Percentiles rank a stretch among this genome's conserved stretches.
Conservation (phyloP, 805 yeast species). For the Starmerella bombi region DNA sequence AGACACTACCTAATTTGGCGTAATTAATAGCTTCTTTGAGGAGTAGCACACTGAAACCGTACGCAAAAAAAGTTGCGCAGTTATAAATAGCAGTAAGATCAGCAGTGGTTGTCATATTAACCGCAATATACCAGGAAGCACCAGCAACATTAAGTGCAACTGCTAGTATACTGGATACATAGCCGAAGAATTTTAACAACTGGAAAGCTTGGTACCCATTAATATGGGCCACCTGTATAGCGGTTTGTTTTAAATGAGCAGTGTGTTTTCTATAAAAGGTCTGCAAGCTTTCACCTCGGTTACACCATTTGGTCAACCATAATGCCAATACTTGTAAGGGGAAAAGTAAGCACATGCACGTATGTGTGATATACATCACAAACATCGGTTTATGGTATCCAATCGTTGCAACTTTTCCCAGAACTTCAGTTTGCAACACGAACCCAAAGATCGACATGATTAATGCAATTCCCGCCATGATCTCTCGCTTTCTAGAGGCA, state of each 20-base stretch:
- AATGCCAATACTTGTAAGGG: constrained; percentile 48
- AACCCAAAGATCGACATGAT: constrained; percentile 43
- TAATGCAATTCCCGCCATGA: constrained; percentile 37
- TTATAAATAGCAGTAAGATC: constrained; percentile 86
- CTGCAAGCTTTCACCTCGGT: constrained; percentile 6
- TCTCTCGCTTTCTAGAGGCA: constrained; percentile 26
- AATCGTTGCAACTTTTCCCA: constrained; percentile 49
- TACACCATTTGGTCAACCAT: constrained; percentile 25
- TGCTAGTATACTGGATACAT: constrained; percentile 36
- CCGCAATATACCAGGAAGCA: constrained; percentile 73
- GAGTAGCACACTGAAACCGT: constrained; percentile 67
- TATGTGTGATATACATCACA: constrained; percentile 51
- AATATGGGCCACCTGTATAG: constrained; percentile 12
- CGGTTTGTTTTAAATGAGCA: constrained; percentile 15
- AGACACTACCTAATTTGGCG: constrained; percentile 53
- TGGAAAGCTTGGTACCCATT: constrained; percentile 9
- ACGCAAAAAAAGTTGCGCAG: constrained; percentile 80
- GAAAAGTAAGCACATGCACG: constrained; percentile 63
- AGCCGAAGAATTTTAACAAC: constrained; percentile 31
- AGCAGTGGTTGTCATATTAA: constrained; percentile 64
- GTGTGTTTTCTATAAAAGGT: constrained; percentile 13
- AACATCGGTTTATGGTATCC: constrained; percentile 59
- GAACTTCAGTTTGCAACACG: constrained; percentile 69
- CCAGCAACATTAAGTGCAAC: constrained; percentile 62
- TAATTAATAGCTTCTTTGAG: constrained; percentile 52